These are phyloP conservation scores for Aureobasidium melanogenum DNA, from an alignment of 2,329 filamentous ascomycete genomes.

Conservation along the genomic window DNA sequence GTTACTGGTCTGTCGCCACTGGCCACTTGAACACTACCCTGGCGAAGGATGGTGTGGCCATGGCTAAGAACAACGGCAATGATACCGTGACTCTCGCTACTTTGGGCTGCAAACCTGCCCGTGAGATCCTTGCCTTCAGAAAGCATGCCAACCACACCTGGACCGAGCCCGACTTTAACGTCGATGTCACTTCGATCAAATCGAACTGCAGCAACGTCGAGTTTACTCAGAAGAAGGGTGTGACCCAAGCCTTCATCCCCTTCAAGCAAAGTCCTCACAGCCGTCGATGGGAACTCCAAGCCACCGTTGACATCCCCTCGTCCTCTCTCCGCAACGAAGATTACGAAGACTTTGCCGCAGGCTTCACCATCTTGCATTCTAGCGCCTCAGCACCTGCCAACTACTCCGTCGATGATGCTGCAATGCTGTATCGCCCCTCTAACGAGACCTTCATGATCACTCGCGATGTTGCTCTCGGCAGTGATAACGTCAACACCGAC, in stretches of 20 bases:
- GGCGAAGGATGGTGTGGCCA: not conserved
- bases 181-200: not conserved
- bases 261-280: not conserved
- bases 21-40: not conserved
- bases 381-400: not conserved
- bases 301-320: not conserved
- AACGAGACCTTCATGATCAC: constrained; percentile 10
- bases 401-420: not conserved
- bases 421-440: constrained; percentile 8
- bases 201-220: not conserved
- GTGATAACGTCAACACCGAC: constrained; percentile 4
- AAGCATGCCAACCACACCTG: not conserved
- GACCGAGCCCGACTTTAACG: not conserved
- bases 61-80: not conserved
- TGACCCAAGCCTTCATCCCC: constrained; percentile 1
- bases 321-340: not conserved
- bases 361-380: constrained; percentile 1
- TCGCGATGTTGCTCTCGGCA: not conserved
- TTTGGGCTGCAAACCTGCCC: constrained; percentile 5
- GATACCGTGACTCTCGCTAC: not conserved
- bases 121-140: constrained; percentile 1
- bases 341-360: constrained; percentile 4
- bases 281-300: constrained; percentile 7
- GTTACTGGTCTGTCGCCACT: constrained; percentile 7
- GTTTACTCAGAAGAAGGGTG: not conserved